A percentile compares a stretch with the other conserved stretches of the same genome.
These are phyloP conservation scores for Rhodotorula mucilaginosa DNA, from an alignment of 1,284 basidiomycete genomes.

Conservation along the genomic window DNA sequence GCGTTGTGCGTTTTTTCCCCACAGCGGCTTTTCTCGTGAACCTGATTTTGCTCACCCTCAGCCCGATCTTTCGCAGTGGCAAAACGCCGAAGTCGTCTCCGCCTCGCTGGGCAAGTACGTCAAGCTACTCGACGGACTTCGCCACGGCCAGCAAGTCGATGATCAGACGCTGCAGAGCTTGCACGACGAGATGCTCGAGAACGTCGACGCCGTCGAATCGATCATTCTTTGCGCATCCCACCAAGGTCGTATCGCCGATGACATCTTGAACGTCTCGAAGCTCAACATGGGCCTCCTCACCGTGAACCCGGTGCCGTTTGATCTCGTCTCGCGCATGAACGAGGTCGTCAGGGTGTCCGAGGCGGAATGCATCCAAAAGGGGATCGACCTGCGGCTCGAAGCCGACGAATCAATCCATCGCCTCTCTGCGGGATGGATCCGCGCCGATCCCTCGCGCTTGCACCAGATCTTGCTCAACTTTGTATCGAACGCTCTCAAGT, in stretches of 20 bases:
- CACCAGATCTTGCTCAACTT: conserved; percentile 43
- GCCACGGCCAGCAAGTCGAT: conserved; percentile 10
- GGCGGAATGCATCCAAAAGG: conserved; percentile 36
- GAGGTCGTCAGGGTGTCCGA: conserved; percentile 40
- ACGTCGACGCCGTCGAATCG: conserved; percentile 44
- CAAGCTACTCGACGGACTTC: conserved; percentile 24
- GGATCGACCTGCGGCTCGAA: conserved; percentile 27
- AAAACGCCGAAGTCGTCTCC: conserved; percentile 41
- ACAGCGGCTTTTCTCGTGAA: too few relatives aligned
- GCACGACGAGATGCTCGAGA: conserved; percentile 41
- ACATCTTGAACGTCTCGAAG: conserved; percentile 43
- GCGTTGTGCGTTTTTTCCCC: conserved; percentile 9
- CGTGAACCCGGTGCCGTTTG: conserved; percentile 32
- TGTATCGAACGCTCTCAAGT: conserved; percentile 36
- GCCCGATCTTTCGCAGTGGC: conserved; percentile 20
- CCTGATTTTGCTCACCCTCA: conserved; percentile 3
- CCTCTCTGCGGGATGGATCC: conserved; percentile 20
- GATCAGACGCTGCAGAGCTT: conserved; percentile 20
- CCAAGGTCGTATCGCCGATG: conserved; percentile 42
- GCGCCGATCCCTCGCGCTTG: conserved; percentile 40
- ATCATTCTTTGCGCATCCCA: conserved; percentile 44
- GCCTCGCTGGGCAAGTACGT: conserved; percentile 36
- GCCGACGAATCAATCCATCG: conserved; percentile 18
- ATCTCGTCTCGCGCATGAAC: conserved; percentile 27
- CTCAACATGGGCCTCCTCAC: conserved; percentile 41